These are phyloP conservation scores for Polyrhizophydium stewartii DNA, from an alignment of 371 early-diverging fungal species.

Conservation along the genomic window DNA sequence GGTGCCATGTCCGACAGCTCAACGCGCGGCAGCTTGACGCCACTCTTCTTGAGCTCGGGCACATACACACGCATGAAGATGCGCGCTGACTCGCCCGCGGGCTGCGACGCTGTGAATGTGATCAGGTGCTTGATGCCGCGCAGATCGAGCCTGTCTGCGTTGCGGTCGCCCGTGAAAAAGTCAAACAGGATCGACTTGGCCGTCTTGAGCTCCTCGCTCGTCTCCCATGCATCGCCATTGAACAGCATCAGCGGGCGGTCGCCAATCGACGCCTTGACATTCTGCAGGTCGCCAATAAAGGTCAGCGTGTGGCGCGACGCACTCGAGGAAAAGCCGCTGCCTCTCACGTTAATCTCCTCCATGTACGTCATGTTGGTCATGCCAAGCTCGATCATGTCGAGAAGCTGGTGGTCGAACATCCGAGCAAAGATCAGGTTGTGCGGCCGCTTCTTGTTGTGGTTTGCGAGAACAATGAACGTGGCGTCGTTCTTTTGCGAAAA, in stretches of 20 bases:
- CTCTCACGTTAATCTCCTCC: conserved; percentile 68
- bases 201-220: conserved; percentile 59
- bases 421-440: conserved; percentile 87
- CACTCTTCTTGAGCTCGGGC: conserved; percentile 72
- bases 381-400: conserved; percentile 95
- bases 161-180: conserved; percentile 80
- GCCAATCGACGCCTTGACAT: conserved; percentile 68
- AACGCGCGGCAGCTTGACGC: conserved; percentile 72
- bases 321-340: too few relatives aligned
- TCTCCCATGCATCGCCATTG: conserved; percentile 83
- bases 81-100: conserved; percentile 37
- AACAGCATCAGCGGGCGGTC: conserved; percentile 87
- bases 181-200: conserved; percentile 85
- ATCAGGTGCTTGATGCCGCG: conserved; percentile 89
- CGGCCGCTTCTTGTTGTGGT: conserved; percentile 95
- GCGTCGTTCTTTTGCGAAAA: conserved; percentile 93
- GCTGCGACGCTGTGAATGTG: conserved; percentile 62
- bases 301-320: too few relatives aligned
- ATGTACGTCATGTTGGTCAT: conserved; percentile 62
- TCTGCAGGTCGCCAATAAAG: too few relatives aligned
- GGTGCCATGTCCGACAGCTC: conserved; percentile 96
- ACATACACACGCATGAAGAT: conserved; percentile 79
- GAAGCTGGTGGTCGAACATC: conserved; percentile 84
- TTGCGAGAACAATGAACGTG: conserved; percentile 81
- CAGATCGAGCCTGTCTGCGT: conserved; percentile 59